These are phyloP conservation scores for Potentilla sterilis DNA, from an alignment of 306 rosid genomes.

Conservation along the genomic window DNA sequence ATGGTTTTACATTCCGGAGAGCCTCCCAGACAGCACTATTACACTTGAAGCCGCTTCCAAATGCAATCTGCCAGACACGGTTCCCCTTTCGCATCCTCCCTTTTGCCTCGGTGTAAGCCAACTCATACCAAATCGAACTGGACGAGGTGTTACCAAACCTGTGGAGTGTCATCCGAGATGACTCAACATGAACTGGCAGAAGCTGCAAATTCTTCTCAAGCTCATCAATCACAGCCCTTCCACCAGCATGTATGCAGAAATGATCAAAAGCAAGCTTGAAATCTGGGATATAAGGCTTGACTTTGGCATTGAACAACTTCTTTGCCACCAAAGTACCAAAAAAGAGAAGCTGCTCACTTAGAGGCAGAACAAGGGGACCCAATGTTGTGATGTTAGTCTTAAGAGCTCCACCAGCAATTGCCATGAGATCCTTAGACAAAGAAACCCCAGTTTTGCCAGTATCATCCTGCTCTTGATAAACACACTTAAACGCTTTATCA, in stretches of 20 bases:
- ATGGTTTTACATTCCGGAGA: constrained; percentile 45
- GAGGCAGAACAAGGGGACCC: constrained; percentile 59
- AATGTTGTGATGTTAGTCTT: constrained; percentile 44
- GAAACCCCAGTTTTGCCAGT: too few species aligned
- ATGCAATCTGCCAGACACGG: too few species aligned
- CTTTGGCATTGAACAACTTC: constrained; percentile 33
- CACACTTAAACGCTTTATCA: too few species aligned
- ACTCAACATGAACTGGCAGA: constrained; percentile 45
- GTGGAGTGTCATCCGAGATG: constrained; percentile 68
- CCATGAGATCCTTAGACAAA: too few species aligned
- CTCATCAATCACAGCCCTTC: constrained; percentile 45
- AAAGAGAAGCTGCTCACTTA: constrained; percentile 57
- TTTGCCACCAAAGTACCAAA: constrained; percentile 38
- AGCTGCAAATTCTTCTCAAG: constrained; percentile 71
- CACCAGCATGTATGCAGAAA: constrained; percentile 46
- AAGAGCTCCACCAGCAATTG: too few species aligned
- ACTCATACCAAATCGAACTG: constrained; percentile 13
- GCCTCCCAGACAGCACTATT: constrained; percentile 76
- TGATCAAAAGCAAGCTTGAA: constrained; percentile 65
- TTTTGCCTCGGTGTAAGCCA: too few species aligned
- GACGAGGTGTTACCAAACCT: constrained; percentile 68
- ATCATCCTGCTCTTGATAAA: too few species aligned
- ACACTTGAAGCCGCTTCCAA: neutral
- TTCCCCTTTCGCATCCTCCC: too few species aligned
- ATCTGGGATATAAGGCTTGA: constrained; percentile 55